These are phyloP conservation scores for Cyclospora cayetanensis DNA, from an alignment of 169 alveolate genomes.

Conservation along the genomic window DNA sequence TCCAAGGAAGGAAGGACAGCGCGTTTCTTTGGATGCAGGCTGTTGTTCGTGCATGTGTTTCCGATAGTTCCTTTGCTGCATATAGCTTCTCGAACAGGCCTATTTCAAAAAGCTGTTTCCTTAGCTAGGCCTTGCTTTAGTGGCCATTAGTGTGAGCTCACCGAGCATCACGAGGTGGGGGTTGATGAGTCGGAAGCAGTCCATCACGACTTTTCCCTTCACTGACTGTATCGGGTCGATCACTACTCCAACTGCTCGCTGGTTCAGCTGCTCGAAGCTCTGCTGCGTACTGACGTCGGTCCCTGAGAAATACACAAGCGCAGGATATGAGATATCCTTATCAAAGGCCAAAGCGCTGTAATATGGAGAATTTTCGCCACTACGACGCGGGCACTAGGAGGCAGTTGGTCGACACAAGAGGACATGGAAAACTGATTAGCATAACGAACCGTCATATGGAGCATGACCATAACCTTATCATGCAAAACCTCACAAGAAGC, in stretches of 20 bases:
- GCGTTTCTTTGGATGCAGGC: no score
- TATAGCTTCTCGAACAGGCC: no score
- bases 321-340: neutral
- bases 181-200: conserved; percentile 98
- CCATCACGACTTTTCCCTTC: conserved; percentile 97
- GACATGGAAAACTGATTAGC: neutral
- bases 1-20: no score
- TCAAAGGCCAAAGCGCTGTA: neutral
- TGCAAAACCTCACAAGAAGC: neutral
- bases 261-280: conserved; percentile 98
- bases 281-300: conserved; percentile 98
- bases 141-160: neutral
- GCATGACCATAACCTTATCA: no score
- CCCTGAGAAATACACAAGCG: conserved; percentile 76
- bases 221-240: conserved; percentile 99
- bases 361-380: neutral
- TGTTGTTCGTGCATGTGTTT: no score
- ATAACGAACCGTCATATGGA: no score
- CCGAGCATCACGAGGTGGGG: conserved; percentile 94
- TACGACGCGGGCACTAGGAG: neutral
- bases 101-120: neutral
- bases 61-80: no score
- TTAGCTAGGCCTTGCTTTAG: neutral
- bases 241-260: conserved; percentile 99
- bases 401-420: neutral